phyloP scores from a whole-genome alignment of 2,329 filamentous ascomycete species.

The Exophiala sp. region DNA sequence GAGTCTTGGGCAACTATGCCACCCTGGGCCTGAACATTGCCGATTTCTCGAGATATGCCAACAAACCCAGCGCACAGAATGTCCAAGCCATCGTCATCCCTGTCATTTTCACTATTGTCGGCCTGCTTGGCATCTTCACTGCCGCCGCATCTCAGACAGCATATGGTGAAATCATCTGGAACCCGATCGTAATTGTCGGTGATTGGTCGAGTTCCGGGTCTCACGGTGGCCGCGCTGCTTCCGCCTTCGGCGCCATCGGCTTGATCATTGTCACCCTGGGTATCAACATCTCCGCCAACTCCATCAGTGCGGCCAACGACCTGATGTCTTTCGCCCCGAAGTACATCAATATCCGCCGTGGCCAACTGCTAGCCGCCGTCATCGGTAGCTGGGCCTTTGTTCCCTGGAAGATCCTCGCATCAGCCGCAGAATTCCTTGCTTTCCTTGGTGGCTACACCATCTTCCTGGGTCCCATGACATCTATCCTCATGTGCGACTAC shows the following conservation, averaged over 20 bases:
- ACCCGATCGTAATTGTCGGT: slow-evolving; percentile 22
- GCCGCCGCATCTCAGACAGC: slow-evolving; percentile 20
- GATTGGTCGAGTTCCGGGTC: slow-evolving; percentile 20
- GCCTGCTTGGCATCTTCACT: slow-evolving; percentile 25
- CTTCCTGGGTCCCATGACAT: slow-evolving; percentile 63
- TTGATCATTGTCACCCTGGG: slow-evolving; percentile 45
- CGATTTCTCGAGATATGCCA: slow-evolving; percentile 27
- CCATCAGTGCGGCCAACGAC: slow-evolving; percentile 54
- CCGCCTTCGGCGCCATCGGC: slow-evolving; percentile 52
- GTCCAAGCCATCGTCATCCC: slow-evolving; percentile 25
- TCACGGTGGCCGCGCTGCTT: slow-evolving; percentile 33
- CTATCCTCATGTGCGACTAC: slow-evolving; percentile 48
- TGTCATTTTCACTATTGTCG: slow-evolving; percentile 24
- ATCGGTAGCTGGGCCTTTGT: slow-evolving; percentile 57
- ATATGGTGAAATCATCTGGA: slow-evolving; percentile 21
- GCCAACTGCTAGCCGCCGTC: slow-evolving; percentile 54
- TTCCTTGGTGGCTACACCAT: slow-evolving; percentile 66
- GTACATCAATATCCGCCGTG: slow-evolving; percentile 56
- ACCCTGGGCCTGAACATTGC: slow-evolving; percentile 26
- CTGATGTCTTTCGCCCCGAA: slow-evolving; percentile 53
- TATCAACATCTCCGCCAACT: slow-evolving; percentile 55
- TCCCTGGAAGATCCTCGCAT: slow-evolving; percentile 63
- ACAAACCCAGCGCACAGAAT: slow-evolving; percentile 26
- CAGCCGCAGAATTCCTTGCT: slow-evolving; percentile 56
- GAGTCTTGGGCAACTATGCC: slow-evolving; percentile 26